Percentiles rank a stretch among this genome's conserved stretches.
Evolutionary conservation across 208 protist genomes (phyloP).

Genomic region (Acanthamoeba divionensis): DNA sequence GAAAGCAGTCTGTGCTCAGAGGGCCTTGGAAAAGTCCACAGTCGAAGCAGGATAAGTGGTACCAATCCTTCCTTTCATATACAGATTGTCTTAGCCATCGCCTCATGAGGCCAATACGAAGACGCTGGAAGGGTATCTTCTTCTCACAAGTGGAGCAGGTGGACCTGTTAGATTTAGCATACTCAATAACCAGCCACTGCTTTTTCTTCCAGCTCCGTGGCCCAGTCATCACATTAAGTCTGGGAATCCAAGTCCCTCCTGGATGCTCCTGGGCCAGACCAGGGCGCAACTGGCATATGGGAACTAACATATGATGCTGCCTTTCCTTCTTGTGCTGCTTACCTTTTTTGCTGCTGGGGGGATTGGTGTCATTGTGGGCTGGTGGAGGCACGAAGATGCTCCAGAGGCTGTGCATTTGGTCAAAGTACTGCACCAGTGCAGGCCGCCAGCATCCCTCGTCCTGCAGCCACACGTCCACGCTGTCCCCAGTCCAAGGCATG

Average conservation of each 20-base stretch:
- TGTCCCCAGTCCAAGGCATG: neutral
- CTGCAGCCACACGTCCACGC: neutral
- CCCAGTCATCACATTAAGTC: neutral
- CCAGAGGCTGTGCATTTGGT: neutral
- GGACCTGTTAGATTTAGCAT: neutral
- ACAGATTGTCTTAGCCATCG: neutral
- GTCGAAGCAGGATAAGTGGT: constrained; percentile 8
- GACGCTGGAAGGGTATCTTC: neutral
- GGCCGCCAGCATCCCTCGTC: neutral
- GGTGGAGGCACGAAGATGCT: neutral
- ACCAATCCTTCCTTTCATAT: constrained; percentile 8
- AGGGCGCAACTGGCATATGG: neutral
- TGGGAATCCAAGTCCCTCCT: neutral
- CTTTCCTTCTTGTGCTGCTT: too few relatives aligned
- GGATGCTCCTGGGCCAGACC: neutral
- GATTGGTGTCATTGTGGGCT: neutral
- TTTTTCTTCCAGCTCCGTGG: neutral
- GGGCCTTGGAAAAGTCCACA: neutral
- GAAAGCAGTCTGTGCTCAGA: neutral
- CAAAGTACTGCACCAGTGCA: neutral
- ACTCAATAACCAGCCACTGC: neutral
- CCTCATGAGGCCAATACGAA: neutral
- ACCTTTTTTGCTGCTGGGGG: too few relatives aligned
- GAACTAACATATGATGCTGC: neutral
- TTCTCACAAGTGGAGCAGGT: neutral